phyloP scores from a whole-genome alignment of 352 stramenopile genomes.

The Pythium sukuiense region DNA sequence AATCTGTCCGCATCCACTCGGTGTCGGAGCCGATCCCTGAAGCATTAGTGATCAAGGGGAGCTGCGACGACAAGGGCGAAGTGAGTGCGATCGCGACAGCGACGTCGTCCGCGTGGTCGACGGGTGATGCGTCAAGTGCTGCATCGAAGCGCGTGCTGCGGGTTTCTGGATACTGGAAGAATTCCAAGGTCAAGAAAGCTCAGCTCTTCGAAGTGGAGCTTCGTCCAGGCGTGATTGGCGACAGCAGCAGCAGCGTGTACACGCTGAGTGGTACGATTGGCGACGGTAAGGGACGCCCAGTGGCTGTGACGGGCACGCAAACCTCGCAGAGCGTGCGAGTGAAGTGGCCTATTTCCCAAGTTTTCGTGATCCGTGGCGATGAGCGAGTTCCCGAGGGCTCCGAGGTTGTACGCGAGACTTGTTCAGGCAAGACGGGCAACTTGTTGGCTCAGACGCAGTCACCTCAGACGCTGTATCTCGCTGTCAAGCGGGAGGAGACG shows the following conservation, averaged over 20 bases:
- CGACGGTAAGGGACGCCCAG: slow-evolving; percentile 53
- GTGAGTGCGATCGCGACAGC: slow-evolving; percentile 54
- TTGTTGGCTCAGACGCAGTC: slow-evolving; percentile 72
- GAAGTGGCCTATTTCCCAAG: slow-evolving; percentile 74
- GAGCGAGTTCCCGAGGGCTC: slow-evolving; percentile 70
- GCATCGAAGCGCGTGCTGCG: slow-evolving; percentile 39
- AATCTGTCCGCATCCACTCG: slow-evolving; percentile 61
- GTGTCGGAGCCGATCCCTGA: slow-evolving; percentile 54
- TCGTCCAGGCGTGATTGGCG: slow-evolving; percentile 27
- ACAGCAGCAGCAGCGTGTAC: slow-evolving; percentile 31
- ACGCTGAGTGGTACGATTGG: slow-evolving; percentile 68
- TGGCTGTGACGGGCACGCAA: slow-evolving; percentile 62
- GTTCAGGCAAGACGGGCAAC: slow-evolving; percentile 69
- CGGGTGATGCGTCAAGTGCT: slow-evolving; percentile 9
- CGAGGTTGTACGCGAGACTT: slow-evolving; percentile 68
- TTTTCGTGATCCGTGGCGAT: slow-evolving; percentile 76
- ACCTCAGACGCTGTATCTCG: slow-evolving; percentile 71
- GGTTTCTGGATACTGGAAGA: slow-evolving; percentile 77
- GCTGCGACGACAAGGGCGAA: slow-evolving; percentile 73
- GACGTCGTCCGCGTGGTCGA: slow-evolving; percentile 43
- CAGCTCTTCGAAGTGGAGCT: slow-evolving; percentile 83
- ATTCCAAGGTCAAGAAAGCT: slow-evolving; percentile 55
- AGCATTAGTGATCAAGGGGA: slow-evolving; percentile 60
- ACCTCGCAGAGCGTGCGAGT: slow-evolving; percentile 55
- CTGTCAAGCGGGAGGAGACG: slow-evolving; percentile 61